Evolutionary conservation across 1,284 basidiomycete genomes (phyloP), one percentile per base, ranked within the genome.

Genomic region (Boletus nobilissimus): DNA sequence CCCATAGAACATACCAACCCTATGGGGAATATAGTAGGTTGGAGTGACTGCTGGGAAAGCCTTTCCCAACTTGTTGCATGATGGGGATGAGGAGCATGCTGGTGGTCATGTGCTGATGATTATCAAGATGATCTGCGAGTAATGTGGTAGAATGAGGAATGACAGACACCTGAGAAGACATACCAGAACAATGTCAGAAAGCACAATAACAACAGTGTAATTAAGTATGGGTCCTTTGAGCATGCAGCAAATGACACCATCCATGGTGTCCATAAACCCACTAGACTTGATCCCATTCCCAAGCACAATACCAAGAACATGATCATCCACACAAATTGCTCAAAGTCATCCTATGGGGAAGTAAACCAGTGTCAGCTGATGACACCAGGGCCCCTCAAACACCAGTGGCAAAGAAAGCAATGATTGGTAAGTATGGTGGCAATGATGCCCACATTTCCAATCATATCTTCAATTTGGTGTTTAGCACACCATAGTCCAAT

Each of bases 361-460:
- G n/a, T 51, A 46, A 66, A 74, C 62, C 32, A 72, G 13, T 51
- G 14, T 75, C 51, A 73, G 48, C 38, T 18, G 26, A 48, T 9
- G 16, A 43, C 10, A 36, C 7, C 29, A 34, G 9, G 1, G 32
- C 69, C 51, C 70, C 39, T 57, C 72, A 79, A 22, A 99, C 94
- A 7, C 97, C 97, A 0, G 97, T 97, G 5, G 96, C 96, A 86
- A 99, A 99, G 89, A 99, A 99, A 16, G 96, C 94, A 8, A 99
- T 90, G 77, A 99, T 91, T 0, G n/a, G n/a, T n/a, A 24, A 98
- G 98, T 54, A 99, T 90, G 80, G 99, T 94, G 1, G 98, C 98
- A 81, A 99, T 97, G 82, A 99, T 91, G 38, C 98, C 97, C 97
- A 99, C 99, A 86, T 99, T 97, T 22, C 98, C 98, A 3, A 99